Percentiles rank a stretch among this genome's conserved stretches.
Conservation (phyloP, 169 alveolate species). For the Plasmodium reichenowi region DNA sequence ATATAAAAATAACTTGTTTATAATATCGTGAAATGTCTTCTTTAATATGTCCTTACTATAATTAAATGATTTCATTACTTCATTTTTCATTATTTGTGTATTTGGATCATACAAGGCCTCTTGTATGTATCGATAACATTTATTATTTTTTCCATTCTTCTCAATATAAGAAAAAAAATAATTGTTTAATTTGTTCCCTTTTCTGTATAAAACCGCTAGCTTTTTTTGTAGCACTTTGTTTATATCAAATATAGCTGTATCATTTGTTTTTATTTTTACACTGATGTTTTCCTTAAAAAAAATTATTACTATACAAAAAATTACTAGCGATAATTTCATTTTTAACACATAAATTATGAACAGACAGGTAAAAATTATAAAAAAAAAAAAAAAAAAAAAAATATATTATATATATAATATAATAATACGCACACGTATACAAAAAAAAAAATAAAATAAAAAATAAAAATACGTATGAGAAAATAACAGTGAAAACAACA, state of each 20-base stretch:
- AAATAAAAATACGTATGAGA: too few species aligned
- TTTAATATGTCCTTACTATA: slow-evolving; percentile 52
- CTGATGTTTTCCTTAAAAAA: slow-evolving; percentile 65
- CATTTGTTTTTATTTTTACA: slow-evolving; percentile 58
- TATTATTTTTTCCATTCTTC: slow-evolving; percentile 72
- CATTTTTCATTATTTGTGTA: slow-evolving; percentile 67
- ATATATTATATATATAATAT: slow-evolving; percentile 5
- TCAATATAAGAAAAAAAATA: slow-evolving; percentile 72
- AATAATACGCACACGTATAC: background rate
- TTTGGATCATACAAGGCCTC: slow-evolving; percentile 72
- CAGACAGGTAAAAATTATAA: slow-evolving; percentile 16
- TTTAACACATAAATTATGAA: slow-evolving; percentile 30
- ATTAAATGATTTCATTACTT: slow-evolving; percentile 44
- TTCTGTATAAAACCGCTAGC: slow-evolving; percentile 62
- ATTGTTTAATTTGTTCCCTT: slow-evolving; percentile 71
- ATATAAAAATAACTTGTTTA: slow-evolving; percentile 57
- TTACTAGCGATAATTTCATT: slow-evolving; percentile 53
- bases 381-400: slow-evolving; percentile 17
- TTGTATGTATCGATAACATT: slow-evolving; percentile 70
- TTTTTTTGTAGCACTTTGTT: slow-evolving; percentile 37
- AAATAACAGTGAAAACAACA: too few species aligned
- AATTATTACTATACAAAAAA: slow-evolving; percentile 58
- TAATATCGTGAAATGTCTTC: slow-evolving; percentile 65
- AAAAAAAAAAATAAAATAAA: slow-evolving; percentile 19
- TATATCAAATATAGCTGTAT: slow-evolving; percentile 73